phyloP scores from a whole-genome alignment of 2,329 filamentous ascomycete genomes.

The Talaromyces amestolkiae region DNA sequence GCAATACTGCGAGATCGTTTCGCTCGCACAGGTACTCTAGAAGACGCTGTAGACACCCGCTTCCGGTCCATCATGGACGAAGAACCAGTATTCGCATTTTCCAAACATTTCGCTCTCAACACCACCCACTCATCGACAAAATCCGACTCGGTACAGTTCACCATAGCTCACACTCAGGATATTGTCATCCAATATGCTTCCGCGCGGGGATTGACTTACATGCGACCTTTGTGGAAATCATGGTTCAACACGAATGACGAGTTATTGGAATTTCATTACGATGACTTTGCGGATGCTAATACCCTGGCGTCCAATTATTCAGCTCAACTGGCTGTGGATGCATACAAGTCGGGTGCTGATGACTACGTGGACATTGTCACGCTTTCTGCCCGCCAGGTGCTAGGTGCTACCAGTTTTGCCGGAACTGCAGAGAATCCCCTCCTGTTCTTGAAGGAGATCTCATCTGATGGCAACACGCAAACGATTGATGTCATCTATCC shows the following conservation, averaged over 20 bases:
- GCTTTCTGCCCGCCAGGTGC: conserved; percentile 73
- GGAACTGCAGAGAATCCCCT: conserved; percentile 69
- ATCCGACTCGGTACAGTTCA: conserved; percentile 67
- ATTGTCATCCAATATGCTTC: conserved; percentile 77
- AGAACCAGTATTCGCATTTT: conserved; percentile 79
- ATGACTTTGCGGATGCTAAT: conserved; percentile 65
- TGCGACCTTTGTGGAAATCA: conserved; percentile 76
- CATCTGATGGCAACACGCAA: conserved; percentile 79
- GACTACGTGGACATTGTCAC: conserved; percentile 76
- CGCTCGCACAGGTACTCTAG: conserved; percentile 63
- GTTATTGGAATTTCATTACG: conserved; percentile 73
- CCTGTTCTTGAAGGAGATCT: conserved; percentile 81
- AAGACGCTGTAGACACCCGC: conserved; percentile 63
- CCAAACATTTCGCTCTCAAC: conserved; percentile 61
- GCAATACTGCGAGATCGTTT: conserved; percentile 65
- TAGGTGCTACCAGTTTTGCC: conserved; percentile 74
- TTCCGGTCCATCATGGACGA: conserved; percentile 72
- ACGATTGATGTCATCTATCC: conserved; percentile 88
- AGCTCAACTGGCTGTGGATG: conserved; percentile 65
- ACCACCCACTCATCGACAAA: conserved; percentile 23
- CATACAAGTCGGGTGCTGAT: conserved; percentile 68
- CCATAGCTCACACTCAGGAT: conserved; percentile 72
- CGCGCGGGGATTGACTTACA: conserved; percentile 69
- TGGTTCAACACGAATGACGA: conserved; percentile 64
- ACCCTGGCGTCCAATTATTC: conserved; percentile 71